phyloP scores from a whole-genome alignment of 208 protist species.

The Acanthamoeba lenticulata region DNA sequence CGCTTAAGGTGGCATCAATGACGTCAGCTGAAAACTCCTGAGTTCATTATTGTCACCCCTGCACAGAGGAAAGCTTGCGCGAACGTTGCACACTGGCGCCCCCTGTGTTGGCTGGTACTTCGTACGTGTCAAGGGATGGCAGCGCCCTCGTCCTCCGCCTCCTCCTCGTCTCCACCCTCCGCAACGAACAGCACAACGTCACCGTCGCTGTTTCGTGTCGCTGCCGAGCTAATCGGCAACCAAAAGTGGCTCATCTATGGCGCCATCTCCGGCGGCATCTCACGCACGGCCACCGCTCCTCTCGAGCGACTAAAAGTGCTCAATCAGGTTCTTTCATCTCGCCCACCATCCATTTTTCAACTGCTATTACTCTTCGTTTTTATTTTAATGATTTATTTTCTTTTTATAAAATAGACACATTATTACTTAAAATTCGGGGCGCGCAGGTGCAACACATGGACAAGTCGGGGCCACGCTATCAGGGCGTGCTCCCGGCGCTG shows the following conservation, averaged over 20 bases:
- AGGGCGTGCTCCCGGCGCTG: background rate
- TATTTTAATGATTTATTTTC: background rate
- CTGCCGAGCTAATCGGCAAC: background rate
- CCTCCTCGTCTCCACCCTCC: too few relatives aligned
- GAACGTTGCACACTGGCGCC: too few relatives aligned
- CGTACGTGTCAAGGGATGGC: too few relatives aligned
- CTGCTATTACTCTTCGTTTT: background rate
- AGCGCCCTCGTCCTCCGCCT: too few relatives aligned
- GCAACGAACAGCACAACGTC: background rate
- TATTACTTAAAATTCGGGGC: background rate
- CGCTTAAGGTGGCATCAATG: too few relatives aligned
- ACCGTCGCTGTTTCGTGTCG: background rate
- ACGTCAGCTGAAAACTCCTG: too few relatives aligned
- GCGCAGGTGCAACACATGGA: slow-evolving; percentile 29
- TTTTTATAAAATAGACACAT: background rate
- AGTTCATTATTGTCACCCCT: too few relatives aligned
- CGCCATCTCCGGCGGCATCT: slow-evolving; percentile 92
- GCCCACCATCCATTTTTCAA: background rate
- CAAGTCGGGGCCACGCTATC: slow-evolving; percentile 33
- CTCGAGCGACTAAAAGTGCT: slow-evolving; percentile 95
- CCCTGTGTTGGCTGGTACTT: too few relatives aligned
- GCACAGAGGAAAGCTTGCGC: too few relatives aligned
- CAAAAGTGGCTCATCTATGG: slow-evolving; percentile 92
- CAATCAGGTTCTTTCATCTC: slow-evolving; percentile 89
- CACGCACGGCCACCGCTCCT: slow-evolving; percentile 93